These are phyloP conservation scores for Fragaria nilgerrensis DNA, from an alignment of 306 rosid species.

Conservation along the genomic window DNA sequence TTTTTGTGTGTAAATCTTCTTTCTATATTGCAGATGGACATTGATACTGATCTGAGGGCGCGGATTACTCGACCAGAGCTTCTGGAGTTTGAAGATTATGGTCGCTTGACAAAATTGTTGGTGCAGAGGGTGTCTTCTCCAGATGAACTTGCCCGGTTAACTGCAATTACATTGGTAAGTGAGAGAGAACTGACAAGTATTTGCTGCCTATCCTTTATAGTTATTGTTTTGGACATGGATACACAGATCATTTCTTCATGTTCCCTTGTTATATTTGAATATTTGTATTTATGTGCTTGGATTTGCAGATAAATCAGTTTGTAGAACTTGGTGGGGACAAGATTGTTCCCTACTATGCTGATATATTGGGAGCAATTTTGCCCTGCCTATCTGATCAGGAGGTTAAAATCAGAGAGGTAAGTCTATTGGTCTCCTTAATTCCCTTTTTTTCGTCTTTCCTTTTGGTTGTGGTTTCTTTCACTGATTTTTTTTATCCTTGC, in stretches of 20 bases:
- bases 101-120: too few species aligned
- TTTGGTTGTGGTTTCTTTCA: background rate
- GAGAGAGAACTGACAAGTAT: too few species aligned
- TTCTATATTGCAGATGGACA: too few species aligned
- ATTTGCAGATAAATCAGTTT: conserved; percentile 80
- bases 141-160: too few species aligned
- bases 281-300: conserved; percentile 15
- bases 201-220: too few species aligned
- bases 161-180: too few species aligned
- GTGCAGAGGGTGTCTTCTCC: too few species aligned
- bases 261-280: background rate
- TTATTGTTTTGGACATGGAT: background rate
- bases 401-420: conserved; percentile 97
- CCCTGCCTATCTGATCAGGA: conserved; percentile 99
- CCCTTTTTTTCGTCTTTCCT: background rate
- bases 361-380: conserved; percentile 89
- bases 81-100: too few species aligned
- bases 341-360: conserved; percentile 94
- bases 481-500: background rate
- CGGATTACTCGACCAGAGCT: too few species aligned
- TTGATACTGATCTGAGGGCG: too few species aligned
- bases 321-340: conserved; percentile 99
- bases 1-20: too few species aligned
- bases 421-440: conserved; percentile 10
- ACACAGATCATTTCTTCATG: background rate